Base-by-base conservation (phyloP, 352 stramenopile species). In the Blastocystis sp. region DNA sequence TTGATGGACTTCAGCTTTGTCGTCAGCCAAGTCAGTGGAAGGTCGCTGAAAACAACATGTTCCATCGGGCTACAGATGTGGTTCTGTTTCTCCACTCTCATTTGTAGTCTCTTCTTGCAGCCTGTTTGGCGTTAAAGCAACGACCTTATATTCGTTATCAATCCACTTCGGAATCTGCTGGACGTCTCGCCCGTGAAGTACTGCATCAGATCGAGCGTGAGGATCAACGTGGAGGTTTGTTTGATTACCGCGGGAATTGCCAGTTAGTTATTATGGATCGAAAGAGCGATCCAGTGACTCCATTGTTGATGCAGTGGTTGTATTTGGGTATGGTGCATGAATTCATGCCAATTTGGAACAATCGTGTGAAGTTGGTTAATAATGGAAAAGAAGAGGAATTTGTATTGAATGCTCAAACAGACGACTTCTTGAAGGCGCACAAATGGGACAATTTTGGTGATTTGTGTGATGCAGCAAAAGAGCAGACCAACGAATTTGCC, bases 391-490 rank as follows among this genome's bases (percentile, higher is more conserved):
- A 99, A 92, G 95, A 97, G 80, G 96, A 99, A 93, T 94, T 99
- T 22, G 96, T 99, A 35, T 91, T 99, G 51, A 97, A 94, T 53
- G 93, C 94, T 22, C 95, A 94, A 17, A 95, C 97, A 64, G 97
- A 99, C 91, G 90, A 93, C 1, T 99, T 99, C 91, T 99, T 98
- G 89, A 92, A 93, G 44, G 92, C 94, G 58, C 95, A 99, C 93
- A 94, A 98, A 81, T 94, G 98, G 92, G 93, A 95, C 44, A 99
- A 99, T 92, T 99, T 99, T 95, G 97, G 97, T 57, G 95, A 98
- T 89, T 91, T 98, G 9, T 95, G 93, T 68, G 94, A 95, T 91
- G 95, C 95, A 0, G 95, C 99, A 82, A 98, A 99, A 93, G 94
- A 95, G 68, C 92, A 99, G 44, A 93, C 99, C 42, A 91, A 96